These are phyloP conservation scores for Lophium mytilinum DNA, from an alignment of 495 filamentous ascomycete species.

Conservation along the genomic window DNA sequence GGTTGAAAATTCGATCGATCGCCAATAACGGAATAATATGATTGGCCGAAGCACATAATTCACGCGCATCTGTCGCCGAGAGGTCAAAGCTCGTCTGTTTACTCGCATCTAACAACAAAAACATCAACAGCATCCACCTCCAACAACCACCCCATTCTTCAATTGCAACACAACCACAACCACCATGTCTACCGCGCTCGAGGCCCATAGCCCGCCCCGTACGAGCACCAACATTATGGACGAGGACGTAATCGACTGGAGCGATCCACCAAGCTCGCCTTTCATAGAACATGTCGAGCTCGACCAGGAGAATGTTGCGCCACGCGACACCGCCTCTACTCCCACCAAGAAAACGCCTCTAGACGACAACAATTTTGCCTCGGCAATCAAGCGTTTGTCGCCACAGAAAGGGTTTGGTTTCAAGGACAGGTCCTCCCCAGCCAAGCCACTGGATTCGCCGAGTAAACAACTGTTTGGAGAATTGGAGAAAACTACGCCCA, in stretches of 20 bases:
- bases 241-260: conserved; percentile 24
- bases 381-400: conserved; percentile 17
- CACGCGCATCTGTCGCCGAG: too few relatives aligned
- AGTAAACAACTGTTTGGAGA: conserved; percentile 11
- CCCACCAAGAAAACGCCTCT: conserved; percentile 9
- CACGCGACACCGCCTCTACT: conserved; percentile 9
- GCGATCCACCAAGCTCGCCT: conserved; percentile 33
- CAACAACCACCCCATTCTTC: too few relatives aligned
- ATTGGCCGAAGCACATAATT: too few relatives aligned
- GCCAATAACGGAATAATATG: too few relatives aligned
- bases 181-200: too few relatives aligned
- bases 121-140: too few relatives aligned
- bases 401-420: conserved; percentile 12
- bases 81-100: too few relatives aligned
- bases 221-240: background rate
- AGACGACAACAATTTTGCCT: conserved; percentile 12
- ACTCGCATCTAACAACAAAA: too few relatives aligned
- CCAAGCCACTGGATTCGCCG: conserved; percentile 5
- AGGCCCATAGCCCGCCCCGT: too few relatives aligned
- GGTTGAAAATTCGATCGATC: too few relatives aligned
- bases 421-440: conserved; percentile 8
- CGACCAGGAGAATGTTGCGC: conserved; percentile 26
- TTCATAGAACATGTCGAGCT: conserved; percentile 30
- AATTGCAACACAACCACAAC: too few relatives aligned
- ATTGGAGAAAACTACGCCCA: background rate